Evolutionary conservation across 306 rosid species (phyloP).

Genomic region (Nissolia schottii): DNA sequence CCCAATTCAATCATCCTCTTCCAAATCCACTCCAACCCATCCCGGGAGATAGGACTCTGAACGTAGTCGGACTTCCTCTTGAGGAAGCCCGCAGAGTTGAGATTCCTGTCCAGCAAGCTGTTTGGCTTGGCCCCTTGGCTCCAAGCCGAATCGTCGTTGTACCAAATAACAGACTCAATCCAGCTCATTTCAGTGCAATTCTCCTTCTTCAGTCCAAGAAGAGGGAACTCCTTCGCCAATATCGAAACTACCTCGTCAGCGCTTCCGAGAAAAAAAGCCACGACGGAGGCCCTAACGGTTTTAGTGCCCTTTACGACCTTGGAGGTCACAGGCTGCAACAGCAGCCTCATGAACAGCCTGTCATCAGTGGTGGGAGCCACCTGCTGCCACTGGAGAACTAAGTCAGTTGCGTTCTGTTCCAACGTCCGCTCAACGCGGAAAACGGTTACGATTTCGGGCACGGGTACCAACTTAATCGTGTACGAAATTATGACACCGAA

Average conservation of each 20-base stretch:
- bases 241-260: slow-evolving; percentile 28
- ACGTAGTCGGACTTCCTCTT: slow-evolving; percentile 48
- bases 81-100: slow-evolving; percentile 6
- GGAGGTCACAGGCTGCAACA: slow-evolving; percentile 31
- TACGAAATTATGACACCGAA: slow-evolving; percentile 38
- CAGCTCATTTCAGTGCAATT: slow-evolving; percentile 32
- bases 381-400: slow-evolving; percentile 41
- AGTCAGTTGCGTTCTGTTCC: slow-evolving; percentile 35
- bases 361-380: slow-evolving; percentile 36
- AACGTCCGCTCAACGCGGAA: slow-evolving; percentile 15
- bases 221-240: slow-evolving; percentile 30
- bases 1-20: slow-evolving; percentile 36
- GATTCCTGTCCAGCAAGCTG: slow-evolving; percentile 26
- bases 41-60: slow-evolving; percentile 25
- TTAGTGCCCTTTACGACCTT: slow-evolving; percentile 1
- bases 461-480: slow-evolving; percentile 24
- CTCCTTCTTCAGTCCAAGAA: slow-evolving; percentile 22
- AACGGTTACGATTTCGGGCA: slow-evolving; percentile 31
- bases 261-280: slow-evolving; percentile 31
- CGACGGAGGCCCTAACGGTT: slow-evolving; percentile 24
- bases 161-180: slow-evolving; percentile 42
- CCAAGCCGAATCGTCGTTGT: neutral
- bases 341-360: slow-evolving; percentile 35
- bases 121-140: slow-evolving; percentile 17
- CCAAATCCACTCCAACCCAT: slow-evolving; percentile 26